Evolutionary conservation across 768 basidiomycete genomes (phyloP), one percentile per base, ranked within the genome.

Genomic region (Scleroderma bovista): DNA sequence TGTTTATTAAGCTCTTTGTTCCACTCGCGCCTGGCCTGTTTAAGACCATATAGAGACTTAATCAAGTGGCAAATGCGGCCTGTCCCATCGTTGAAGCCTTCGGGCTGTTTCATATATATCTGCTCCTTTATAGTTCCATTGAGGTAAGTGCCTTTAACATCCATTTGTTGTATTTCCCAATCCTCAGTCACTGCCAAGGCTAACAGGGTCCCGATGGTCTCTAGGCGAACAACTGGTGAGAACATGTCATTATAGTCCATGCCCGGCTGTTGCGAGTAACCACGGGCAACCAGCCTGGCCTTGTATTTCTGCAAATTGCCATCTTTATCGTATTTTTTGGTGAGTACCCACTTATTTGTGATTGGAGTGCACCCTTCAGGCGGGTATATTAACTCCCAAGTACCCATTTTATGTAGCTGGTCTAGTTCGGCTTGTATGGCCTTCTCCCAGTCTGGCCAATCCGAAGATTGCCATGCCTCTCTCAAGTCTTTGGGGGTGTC

Each of bases 251-350:
- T 57, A 46, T 62, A 75, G 41, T 74, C 67, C 17, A 69, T 52
- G 0, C 71, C 69, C 1, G 64, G 59, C 0, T 61, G 32, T 49
- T 76, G 75, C 3, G 58, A 54, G 53, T 64, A 75, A 0, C 75
- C 74, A 52, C 66, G 57, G 1, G 69, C 73, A 1, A 75, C 72
- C 20, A 76, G 44, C 13, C 64, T 19, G 1, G 63, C 72, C 44
- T 72, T 73, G 37, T 53, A 61, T 52, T 60, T 47, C n/a, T 40
- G 29, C n/a, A 60, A 20, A 0, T 33, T 6, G 0, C 54, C 50
- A 2, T 55, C 33, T 37, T 51, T 52, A 3, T 44, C 24, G 1
- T 48, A 53, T n/a, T 49, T 55, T 6, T 51, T 46, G 2, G 38
- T 22, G 0, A 47, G 24, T 9, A 69, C 63, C 69, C 64, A 69